phyloP scores from a whole-genome alignment of 768 basidiomycete species.

The Solioccasus polychromus region DNA sequence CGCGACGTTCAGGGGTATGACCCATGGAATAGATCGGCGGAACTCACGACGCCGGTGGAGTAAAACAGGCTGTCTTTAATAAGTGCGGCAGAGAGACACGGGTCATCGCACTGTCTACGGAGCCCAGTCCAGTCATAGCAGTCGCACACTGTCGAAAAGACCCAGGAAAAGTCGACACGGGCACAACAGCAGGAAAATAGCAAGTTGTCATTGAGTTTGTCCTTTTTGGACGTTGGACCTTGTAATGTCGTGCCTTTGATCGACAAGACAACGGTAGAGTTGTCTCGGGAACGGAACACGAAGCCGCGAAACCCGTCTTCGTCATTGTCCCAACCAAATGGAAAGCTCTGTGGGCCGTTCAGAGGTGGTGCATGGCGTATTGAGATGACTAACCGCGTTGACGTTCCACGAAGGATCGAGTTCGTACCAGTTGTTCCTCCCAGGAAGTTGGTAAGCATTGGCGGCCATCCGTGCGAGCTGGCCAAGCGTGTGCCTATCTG shows the following conservation, averaged over 20 bases:
- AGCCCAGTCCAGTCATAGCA: slow-evolving; percentile 59
- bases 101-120: slow-evolving; percentile 70
- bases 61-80: slow-evolving; percentile 92
- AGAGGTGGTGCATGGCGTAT: background rate
- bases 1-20: slow-evolving; percentile 8
- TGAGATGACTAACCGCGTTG: slow-evolving; percentile 34
- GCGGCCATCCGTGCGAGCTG: slow-evolving; percentile 86
- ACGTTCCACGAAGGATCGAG: slow-evolving; percentile 71
- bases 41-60: slow-evolving; percentile 75
- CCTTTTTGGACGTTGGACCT: slow-evolving; percentile 84
- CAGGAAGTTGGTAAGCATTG: slow-evolving; percentile 82
- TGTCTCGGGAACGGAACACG: slow-evolving; percentile 76
- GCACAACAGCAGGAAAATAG: slow-evolving; percentile 95
- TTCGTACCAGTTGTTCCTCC: slow-evolving; percentile 77
- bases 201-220: slow-evolving; percentile 91
- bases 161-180: slow-evolving; percentile 83
- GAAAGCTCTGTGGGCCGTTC: slow-evolving; percentile 56
- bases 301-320: slow-evolving; percentile 86
- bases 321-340: slow-evolving; percentile 70
- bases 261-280: slow-evolving; percentile 79
- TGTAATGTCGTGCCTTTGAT: slow-evolving; percentile 89
- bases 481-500: slow-evolving; percentile 73
- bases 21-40: background rate
- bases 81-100: slow-evolving; percentile 81
- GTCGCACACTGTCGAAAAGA: slow-evolving; percentile 81